These are phyloP conservation scores for Colletotrichum caudatum DNA, from an alignment of 2,329 filamentous ascomycete genomes.

Conservation along the genomic window DNA sequence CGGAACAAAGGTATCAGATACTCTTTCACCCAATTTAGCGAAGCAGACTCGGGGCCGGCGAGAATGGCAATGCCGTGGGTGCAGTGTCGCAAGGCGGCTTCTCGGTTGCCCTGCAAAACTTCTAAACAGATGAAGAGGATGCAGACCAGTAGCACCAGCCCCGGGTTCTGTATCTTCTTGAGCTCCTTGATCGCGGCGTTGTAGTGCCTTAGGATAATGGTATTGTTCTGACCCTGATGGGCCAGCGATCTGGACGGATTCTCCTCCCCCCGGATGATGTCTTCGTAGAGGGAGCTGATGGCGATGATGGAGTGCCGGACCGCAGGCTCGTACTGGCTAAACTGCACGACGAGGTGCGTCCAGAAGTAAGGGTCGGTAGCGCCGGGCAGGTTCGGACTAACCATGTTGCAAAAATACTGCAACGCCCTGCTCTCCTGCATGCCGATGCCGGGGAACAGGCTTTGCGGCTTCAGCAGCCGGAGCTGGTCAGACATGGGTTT, in stretches of 20 bases:
- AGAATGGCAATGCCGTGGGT: constrained; percentile 31
- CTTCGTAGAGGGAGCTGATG: constrained; percentile 61
- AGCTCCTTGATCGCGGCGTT: constrained; percentile 45
- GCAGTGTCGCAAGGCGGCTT: constrained; percentile 54
- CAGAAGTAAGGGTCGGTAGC: constrained; percentile 52
- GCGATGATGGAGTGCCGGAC: constrained; percentile 64
- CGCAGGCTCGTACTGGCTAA: constrained; percentile 58
- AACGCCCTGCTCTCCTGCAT: constrained; percentile 27
- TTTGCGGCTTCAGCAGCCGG: constrained; percentile 4
- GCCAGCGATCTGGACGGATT: neutral
- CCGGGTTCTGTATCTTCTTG: constrained; percentile 45
- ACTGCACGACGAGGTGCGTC: constrained; percentile 58
- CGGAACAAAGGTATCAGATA: constrained; percentile 28
- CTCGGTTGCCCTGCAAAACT: constrained; percentile 61
- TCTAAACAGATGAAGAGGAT: constrained; percentile 66
- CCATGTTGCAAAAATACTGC: constrained; percentile 38
- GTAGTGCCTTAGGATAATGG: constrained; percentile 45
- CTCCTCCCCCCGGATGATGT: neutral
- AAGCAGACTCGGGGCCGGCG: neutral
- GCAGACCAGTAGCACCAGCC: constrained; percentile 57
- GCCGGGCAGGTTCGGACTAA: constrained; percentile 28
- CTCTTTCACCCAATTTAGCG: constrained; percentile 5
- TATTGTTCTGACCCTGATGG: neutral
- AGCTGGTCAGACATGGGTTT: constrained; percentile 43
- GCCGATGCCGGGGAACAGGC: neutral